phyloP scores from a whole-genome alignment of 352 stramenopile genomes.

The Pythium rhizo-oryzae region DNA sequence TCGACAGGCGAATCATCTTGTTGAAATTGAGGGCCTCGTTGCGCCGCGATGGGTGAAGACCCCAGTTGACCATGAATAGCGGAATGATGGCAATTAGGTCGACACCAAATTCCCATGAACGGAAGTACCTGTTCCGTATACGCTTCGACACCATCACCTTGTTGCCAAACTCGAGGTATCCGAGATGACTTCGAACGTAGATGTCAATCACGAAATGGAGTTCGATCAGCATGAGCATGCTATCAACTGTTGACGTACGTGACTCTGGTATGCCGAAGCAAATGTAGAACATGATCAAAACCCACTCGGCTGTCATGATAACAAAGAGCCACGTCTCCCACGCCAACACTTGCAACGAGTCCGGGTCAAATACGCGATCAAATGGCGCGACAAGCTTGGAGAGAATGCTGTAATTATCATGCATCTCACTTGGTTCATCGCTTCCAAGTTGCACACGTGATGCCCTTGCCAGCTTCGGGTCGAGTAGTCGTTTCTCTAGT shows the following conservation, averaged over 20 bases:
- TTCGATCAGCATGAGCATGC: constrained; percentile 45
- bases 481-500: constrained; percentile 53
- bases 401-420: not conserved
- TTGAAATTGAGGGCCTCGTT: constrained; percentile 67
- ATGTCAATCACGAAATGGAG: constrained; percentile 57
- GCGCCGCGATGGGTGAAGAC: not conserved
- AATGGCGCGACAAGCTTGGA: not conserved
- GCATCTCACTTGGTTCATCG: not conserved
- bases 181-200: constrained; percentile 48
- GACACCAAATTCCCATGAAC: constrained; percentile 45
- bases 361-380: constrained; percentile 47
- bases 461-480: constrained; percentile 55
- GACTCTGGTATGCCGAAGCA: constrained; percentile 39
- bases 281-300: constrained; percentile 48
- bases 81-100: constrained; percentile 55
- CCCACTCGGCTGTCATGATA: constrained; percentile 52
- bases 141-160: constrained; percentile 56
- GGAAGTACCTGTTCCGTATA: constrained; percentile 53
- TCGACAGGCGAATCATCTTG: constrained; percentile 60
- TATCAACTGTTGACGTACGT: constrained; percentile 22
- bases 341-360: constrained; percentile 46
- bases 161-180: constrained; percentile 72
- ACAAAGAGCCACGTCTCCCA: constrained; percentile 70
- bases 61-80: constrained; percentile 55
- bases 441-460: constrained; percentile 25